Conservation (phyloP, 2,329 filamentous ascomycete genomes). For the Venturia pyrina region DNA sequence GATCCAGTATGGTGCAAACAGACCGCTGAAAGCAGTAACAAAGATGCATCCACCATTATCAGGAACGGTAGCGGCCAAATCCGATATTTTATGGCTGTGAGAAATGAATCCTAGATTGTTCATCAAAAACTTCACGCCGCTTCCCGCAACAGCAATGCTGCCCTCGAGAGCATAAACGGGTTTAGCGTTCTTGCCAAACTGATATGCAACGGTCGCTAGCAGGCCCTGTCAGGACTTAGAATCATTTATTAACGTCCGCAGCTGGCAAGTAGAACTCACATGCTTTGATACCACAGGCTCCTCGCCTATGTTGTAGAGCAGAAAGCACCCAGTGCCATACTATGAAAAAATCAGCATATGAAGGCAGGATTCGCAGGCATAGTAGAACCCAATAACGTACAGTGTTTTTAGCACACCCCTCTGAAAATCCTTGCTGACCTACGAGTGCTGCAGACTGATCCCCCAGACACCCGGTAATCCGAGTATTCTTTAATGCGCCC, state of each 20-base stretch:
- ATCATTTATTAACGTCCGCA: background rate
- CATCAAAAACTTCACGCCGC: slow-evolving; percentile 61
- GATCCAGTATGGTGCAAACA: slow-evolving; percentile 93
- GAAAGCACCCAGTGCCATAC: slow-evolving; percentile 81
- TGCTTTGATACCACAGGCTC: slow-evolving; percentile 66
- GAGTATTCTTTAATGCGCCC: slow-evolving; percentile 58
- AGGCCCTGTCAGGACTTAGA: slow-evolving; percentile 52
- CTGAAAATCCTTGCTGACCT: slow-evolving; percentile 73
- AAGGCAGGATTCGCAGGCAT: background rate
- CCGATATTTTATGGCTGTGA: slow-evolving; percentile 52
- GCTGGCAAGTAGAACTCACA: background rate
- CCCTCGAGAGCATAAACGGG: slow-evolving; percentile 75
- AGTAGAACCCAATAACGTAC: background rate
- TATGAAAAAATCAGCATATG: background rate
- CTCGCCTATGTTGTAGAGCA: slow-evolving; percentile 78
- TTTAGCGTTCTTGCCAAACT: slow-evolving; percentile 57
- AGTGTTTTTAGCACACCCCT: slow-evolving; percentile 80
- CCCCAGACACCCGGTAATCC: slow-evolving; percentile 74
- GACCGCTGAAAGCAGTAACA: slow-evolving; percentile 81
- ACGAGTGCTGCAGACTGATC: slow-evolving; percentile 82
- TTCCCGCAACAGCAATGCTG: slow-evolving; percentile 72
- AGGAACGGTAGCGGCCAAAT: slow-evolving; percentile 52
- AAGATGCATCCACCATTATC: slow-evolving; percentile 78
- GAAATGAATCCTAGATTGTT: slow-evolving; percentile 56
- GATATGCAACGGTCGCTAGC: slow-evolving; percentile 77